Conservation (phyloP, 805 yeast species). For the Hanseniaspora occidentalis region DNA sequence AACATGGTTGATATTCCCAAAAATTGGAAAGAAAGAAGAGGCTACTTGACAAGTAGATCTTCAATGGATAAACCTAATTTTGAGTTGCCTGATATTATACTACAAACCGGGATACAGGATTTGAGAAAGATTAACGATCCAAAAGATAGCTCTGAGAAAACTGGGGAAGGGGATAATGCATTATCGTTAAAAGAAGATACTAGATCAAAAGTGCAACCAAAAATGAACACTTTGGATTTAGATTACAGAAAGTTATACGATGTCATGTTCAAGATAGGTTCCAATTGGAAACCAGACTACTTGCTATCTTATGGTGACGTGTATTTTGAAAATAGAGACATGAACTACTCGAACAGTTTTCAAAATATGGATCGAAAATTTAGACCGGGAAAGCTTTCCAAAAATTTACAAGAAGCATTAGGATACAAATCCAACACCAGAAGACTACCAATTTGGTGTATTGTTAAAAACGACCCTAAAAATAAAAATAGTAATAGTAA, state of each 20-base stretch:
- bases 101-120: conserved; percentile 73
- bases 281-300: conserved; percentile 42
- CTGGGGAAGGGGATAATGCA: conserved; percentile 2
- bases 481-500: conserved; percentile 9
- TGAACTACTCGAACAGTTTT: conserved; percentile 32
- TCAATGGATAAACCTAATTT: conserved; percentile 62
- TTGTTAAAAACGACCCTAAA: conserved; percentile 7
- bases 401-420: conserved; percentile 51
- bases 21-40: conserved; percentile 76
- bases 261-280: conserved; percentile 76
- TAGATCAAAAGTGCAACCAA: conserved; percentile 81
- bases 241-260: conserved; percentile 73
- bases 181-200: conserved; percentile 51
- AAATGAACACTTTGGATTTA: conserved; percentile 72
- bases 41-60: conserved; percentile 52
- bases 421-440: conserved; percentile 39
- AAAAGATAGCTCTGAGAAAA: conserved; percentile 3
- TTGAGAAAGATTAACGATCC: conserved; percentile 58
- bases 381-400: conserved; percentile 60
- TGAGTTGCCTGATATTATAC: conserved; percentile 64
- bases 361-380: conserved; percentile 23
- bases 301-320: conserved; percentile 62
- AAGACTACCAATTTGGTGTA: conserved; percentile 68
- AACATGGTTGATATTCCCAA: conserved; percentile 67
- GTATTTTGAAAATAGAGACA: conserved; percentile 65